These are phyloP conservation scores for Globisporangium radiosum DNA, from an alignment of 352 stramenopile species.

Conservation along the genomic window DNA sequence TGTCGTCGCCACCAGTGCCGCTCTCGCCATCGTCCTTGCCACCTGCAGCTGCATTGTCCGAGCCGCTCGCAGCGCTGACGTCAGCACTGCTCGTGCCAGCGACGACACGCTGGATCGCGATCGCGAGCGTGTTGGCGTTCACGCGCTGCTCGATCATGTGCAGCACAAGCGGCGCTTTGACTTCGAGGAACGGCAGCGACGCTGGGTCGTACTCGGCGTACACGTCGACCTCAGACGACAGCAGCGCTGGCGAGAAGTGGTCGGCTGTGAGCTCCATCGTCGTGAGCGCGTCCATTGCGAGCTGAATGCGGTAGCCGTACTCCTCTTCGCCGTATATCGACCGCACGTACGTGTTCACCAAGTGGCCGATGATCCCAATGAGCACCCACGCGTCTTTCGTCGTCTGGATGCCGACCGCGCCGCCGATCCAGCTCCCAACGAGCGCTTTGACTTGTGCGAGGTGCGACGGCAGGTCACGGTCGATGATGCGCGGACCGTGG, in stretches of 20 bases:
- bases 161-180: conserved; percentile 76
- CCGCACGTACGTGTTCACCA: conserved; percentile 79
- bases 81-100: conserved; percentile 30
- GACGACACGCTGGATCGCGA: conserved; percentile 75
- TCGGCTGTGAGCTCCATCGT: conserved; percentile 79
- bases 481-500: conserved; percentile 74
- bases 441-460: conserved; percentile 75
- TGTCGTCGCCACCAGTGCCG: conserved; percentile 20
- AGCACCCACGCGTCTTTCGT: conserved; percentile 84
- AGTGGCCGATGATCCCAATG: conserved; percentile 70
- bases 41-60: conserved; percentile 18
- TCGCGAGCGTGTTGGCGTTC: conserved; percentile 57
- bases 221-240: conserved; percentile 77
- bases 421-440: conserved; percentile 73
- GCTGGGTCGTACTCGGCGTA: conserved; percentile 78
- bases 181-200: conserved; percentile 67
- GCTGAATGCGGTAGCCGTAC: conserved; percentile 80
- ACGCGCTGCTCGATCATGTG: conserved; percentile 87
- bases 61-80: conserved; percentile 5
- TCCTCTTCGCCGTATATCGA: conserved; percentile 79
- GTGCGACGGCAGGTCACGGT: conserved; percentile 74
- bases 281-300: conserved; percentile 79
- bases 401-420: conserved; percentile 74
- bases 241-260: conserved; percentile 45
- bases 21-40: conserved; percentile 24